phyloP scores from a whole-genome alignment of 2,329 filamentous ascomycete genomes.

The Biscogniauxia marginata region DNA sequence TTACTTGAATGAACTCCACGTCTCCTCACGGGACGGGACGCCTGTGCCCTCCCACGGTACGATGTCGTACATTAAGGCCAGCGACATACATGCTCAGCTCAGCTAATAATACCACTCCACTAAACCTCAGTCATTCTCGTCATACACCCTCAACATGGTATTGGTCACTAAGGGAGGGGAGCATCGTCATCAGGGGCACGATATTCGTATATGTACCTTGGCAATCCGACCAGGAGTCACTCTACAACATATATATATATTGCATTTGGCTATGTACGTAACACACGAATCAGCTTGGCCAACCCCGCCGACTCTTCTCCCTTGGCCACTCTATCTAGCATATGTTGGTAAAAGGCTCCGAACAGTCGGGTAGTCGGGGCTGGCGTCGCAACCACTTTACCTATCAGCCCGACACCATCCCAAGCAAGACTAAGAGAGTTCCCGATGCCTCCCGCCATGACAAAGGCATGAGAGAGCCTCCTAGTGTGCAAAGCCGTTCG shows the following conservation, averaged over 20 bases:
- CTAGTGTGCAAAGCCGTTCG: too few species aligned
- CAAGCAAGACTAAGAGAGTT: too few species aligned
- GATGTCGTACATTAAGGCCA: background rate
- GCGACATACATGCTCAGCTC: background rate
- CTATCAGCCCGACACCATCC: too few species aligned
- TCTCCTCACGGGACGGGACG: background rate
- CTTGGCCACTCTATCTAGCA: background rate
- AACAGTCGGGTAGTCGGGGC: background rate
- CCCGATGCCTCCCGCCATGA: too few species aligned
- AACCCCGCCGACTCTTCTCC: background rate
- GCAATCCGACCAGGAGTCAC: background rate
- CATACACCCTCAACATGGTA: background rate
- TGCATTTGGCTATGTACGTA: background rate
- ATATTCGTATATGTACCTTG: background rate
- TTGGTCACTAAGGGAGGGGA: background rate
- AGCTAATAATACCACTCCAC: background rate
- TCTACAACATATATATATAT: background rate
- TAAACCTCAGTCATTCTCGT: background rate
- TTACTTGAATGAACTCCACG: background rate
- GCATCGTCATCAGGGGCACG: background rate
- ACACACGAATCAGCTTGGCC: background rate
- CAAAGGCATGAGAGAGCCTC: too few species aligned
- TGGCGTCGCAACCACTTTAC: background rate
- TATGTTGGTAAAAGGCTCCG: background rate
- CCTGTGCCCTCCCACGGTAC: background rate